Percentiles rank a stretch among this genome's conserved stretches.
phyloP scores from a whole-genome alignment of 768 basidiomycete species.

The Xerocomellus intermedius region DNA sequence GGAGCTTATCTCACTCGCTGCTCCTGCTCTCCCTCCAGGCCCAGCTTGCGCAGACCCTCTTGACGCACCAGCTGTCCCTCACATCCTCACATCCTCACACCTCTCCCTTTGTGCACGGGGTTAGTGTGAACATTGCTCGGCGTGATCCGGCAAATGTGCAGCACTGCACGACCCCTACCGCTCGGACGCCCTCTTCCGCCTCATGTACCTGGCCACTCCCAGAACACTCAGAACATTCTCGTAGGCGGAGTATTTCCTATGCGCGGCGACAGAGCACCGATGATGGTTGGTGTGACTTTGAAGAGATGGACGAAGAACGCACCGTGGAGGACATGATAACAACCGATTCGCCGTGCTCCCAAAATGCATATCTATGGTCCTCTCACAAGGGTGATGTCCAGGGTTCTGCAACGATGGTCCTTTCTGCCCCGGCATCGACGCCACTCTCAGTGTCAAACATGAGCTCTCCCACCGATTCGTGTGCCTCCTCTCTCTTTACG shows the following conservation, averaged over 20 bases:
- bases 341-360: constrained; percentile 30
- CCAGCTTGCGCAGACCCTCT: constrained; percentile 46
- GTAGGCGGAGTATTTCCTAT: constrained; percentile 29
- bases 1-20: constrained; percentile 16
- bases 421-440: constrained; percentile 22
- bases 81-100: constrained; percentile 17
- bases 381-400: constrained; percentile 17
- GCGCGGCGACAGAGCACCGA: constrained; percentile 25
- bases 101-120: constrained; percentile 19
- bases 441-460: constrained; percentile 13
- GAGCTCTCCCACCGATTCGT: constrained; percentile 24
- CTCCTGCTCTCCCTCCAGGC: constrained; percentile 29
- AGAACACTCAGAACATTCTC: constrained; percentile 23
- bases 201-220: constrained; percentile 31
- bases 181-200: constrained; percentile 34
- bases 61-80: constrained; percentile 32
- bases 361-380: constrained; percentile 25
- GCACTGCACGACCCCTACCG: constrained; percentile 42
- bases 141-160: constrained; percentile 37
- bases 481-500: constrained; percentile 36
- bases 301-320: constrained; percentile 45
- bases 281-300: constrained; percentile 31
- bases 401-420: constrained; percentile 16
- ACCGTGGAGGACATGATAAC: constrained; percentile 47
- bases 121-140: constrained; percentile 21